Percentiles rank a stretch among this genome's conserved stretches.
phyloP scores from a whole-genome alignment of 345 rosid genomes.

The Trapa incisa region DNA sequence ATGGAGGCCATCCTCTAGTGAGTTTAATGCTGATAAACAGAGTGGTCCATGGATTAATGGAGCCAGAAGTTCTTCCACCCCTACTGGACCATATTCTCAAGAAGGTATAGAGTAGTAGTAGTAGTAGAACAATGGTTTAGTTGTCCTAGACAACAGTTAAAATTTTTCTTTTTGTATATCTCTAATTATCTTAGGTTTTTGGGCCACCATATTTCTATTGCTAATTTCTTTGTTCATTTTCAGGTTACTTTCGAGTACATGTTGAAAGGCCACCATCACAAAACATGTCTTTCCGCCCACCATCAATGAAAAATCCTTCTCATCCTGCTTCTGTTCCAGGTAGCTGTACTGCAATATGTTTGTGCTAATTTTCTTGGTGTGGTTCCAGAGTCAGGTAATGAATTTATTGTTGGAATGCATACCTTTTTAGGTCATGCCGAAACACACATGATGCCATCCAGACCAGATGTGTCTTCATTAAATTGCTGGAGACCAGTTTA shows the following conservation, averaged over 20 bases:
- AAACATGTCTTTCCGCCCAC: slow-evolving; percentile 43
- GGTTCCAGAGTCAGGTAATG: neutral
- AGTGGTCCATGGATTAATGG: slow-evolving; percentile 55
- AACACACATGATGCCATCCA: slow-evolving; percentile 45
- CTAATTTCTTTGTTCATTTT: neutral
- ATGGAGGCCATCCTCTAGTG: slow-evolving; percentile 53
- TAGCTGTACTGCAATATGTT: slow-evolving; percentile 1
- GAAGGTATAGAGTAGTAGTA: slow-evolving; percentile 8
- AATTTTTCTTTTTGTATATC: too few species aligned
- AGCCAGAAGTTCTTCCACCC: slow-evolving; percentile 39
- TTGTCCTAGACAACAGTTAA: neutral
- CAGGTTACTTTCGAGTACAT: slow-evolving; percentile 67
- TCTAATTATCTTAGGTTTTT: too few species aligned
- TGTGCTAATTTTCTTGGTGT: neutral
- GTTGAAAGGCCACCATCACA: slow-evolving; percentile 49
- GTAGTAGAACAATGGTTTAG: neutral
- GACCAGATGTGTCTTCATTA: slow-evolving; percentile 49
- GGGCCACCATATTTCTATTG: neutral
- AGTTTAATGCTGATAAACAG: slow-evolving; percentile 43
- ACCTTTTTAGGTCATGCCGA: slow-evolving; percentile 48
- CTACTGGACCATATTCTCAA: slow-evolving; percentile 34
- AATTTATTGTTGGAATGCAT: slow-evolving; percentile 10
- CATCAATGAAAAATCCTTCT: slow-evolving; percentile 25
- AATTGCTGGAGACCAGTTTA: slow-evolving; percentile 62
- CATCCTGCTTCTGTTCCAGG: slow-evolving; percentile 38